Base-by-base conservation (phyloP, 139 green algal genomes). In the Chlamydomonas sphaeroides region DNA sequence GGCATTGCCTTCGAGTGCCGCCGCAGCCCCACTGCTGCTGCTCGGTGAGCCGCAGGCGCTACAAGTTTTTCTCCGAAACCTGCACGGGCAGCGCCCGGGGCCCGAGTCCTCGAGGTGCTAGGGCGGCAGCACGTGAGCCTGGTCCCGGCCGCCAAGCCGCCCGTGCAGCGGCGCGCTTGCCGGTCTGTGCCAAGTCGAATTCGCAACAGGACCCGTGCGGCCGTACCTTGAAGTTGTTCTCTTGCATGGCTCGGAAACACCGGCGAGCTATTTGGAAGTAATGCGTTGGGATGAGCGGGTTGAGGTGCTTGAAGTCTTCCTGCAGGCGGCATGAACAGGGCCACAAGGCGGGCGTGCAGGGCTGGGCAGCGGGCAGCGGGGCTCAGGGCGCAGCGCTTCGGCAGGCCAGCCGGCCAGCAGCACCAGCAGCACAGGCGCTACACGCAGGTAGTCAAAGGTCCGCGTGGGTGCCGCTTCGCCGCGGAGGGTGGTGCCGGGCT, bases 191-290 rank as follows among this genome's bases (percentile, higher is more conserved):
- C 28, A 36, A 38, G 5, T 39, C 30, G 7, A 7, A 39, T 25
- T 17, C 15, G 17, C 17, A 18, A 38, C 28, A 8, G 6, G 30
- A 38, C 5, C 3, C 11, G 59, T 18, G 17, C 10, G 30, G n/a
- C 51, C 73, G 20, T 39, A 80, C 73, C 73, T 80, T 80, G 73
- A 80, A 80, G 20, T 80, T 28, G 39, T 80, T 80, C 38, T 80
- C 45, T 30, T 66, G 65, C 76, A 83, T 83, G 62, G 76, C 62
- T 25, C 32, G 62, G 76, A 83, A 83, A 33, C 62, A 74, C 7
- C 45, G 42, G n/a, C 2, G 38, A 18, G 76, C 76, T 25, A 83
- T 83, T 7, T 38, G 62, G 7, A 83, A 5, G 61, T 74, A 83
- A 45, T 83, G 62, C 15, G 63, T 66, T 5, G 76, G 76, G 5